Conservation (phyloP, 371 early-diverging fungal genomes). For the Mucor mucedo region DNA sequence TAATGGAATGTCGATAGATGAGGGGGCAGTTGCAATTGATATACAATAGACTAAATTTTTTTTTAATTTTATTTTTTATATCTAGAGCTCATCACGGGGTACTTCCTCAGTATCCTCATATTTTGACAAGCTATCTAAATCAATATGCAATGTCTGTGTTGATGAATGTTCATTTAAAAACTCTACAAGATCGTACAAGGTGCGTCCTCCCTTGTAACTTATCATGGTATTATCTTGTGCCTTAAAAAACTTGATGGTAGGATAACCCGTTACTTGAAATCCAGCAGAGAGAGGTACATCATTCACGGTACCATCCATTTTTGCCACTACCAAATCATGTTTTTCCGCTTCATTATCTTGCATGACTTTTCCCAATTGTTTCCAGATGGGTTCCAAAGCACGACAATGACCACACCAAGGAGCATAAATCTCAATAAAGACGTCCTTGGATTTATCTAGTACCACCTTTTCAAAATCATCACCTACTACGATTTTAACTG, state of each 20-base stretch:
- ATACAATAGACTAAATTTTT: too few species aligned
- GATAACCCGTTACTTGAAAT: conserved; percentile 83
- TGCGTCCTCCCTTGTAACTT: conserved; percentile 80
- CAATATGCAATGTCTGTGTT: conserved; percentile 9
- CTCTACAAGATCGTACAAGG: conserved; percentile 66
- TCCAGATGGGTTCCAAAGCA: conserved; percentile 76
- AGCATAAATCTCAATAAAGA: conserved; percentile 68
- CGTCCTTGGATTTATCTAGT: conserved; percentile 80
- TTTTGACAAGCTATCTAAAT: not conserved
- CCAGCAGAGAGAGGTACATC: conserved; percentile 75
- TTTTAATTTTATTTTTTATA: too few species aligned
- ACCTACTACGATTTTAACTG: conserved; percentile 81
- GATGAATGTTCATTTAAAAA: conserved; percentile 60
- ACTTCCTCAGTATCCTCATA: too few species aligned
- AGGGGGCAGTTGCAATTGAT: too few species aligned
- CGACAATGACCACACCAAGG: conserved; percentile 91
- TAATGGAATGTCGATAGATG: too few species aligned
- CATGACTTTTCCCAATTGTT: conserved; percentile 61
- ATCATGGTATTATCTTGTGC: conserved; percentile 72
- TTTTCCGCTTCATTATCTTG: conserved; percentile 39
- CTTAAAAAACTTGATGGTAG: conserved; percentile 88
- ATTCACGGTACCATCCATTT: conserved; percentile 92
- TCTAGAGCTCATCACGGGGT: too few species aligned
- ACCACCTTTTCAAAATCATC: conserved; percentile 75
- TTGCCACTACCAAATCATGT: conserved; percentile 75